Evolutionary conservation across 2,329 filamentous ascomycete genomes (phyloP), one percentile per base, ranked within the genome.

Genomic region (Neopestalotiopsis sp.): DNA sequence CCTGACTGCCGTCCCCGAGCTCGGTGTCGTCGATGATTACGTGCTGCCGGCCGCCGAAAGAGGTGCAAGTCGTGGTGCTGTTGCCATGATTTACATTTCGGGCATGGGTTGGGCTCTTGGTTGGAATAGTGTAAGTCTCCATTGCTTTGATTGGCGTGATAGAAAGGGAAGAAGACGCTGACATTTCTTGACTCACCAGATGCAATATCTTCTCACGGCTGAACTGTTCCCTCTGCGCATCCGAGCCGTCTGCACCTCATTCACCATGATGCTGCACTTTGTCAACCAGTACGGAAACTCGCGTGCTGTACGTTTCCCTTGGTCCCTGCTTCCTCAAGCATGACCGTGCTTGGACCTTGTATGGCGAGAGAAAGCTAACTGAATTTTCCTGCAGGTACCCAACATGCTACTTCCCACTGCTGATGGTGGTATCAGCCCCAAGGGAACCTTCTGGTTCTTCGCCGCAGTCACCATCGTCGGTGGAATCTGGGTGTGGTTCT

Each of bases 221-320:
- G 92, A 95, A 76, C 86, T 95, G 70, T 95, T 93, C 82, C 92
- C 92, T 0, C 85, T 94, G 10, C 87, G 92, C 3, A 89, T 95
- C 64, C 88, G 92, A 67, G 91, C 92, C 4, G 80, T 94, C 10
- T 89, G 90, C 24, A 92, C 91, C 0, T 92, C 89, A 0, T 85
- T 92, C 76, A 89, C 91, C 61, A 94, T 94, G 92, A 92, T 89
- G 0, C 86, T 94, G 69, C 92, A 95, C 79, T 94, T 94, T 76
- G 90, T 87, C 70, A 93, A 93, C 79, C 91, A 94, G 79, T 94
- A 93, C 76, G 92, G 92, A 32, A 94, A 93, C 81, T 87, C 89
- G 1, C 90, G 92, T 45, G 91, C 92, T 0, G 90, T 53, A 53
- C 24, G 45, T 53, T 53, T 3, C n/a, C 17, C 17, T 53, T 53